Conservation (phyloP, 257 asterid genomes). For the Agastache rugosa region DNA sequence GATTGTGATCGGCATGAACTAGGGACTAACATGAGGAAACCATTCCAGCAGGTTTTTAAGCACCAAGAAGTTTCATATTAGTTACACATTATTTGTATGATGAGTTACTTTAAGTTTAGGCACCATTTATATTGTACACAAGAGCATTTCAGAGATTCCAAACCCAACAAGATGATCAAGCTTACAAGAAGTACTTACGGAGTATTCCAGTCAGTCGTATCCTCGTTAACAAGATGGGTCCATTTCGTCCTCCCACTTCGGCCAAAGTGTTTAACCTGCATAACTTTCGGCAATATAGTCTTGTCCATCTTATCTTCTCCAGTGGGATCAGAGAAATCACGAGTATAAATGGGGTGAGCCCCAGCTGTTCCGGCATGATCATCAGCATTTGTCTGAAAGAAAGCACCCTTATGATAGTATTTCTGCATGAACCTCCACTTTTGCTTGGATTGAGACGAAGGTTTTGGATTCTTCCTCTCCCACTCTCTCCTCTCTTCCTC, state of each 20-base stretch:
- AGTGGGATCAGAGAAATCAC: conserved; percentile 92
- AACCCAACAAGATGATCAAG: conserved; percentile 25
- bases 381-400: conserved; percentile 79
- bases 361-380: conserved; percentile 76
- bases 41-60: background rate
- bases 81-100: background rate
- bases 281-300: conserved; percentile 84
- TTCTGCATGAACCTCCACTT: conserved; percentile 97
- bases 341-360: conserved; percentile 52
- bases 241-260: conserved; percentile 97
- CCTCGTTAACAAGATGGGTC: conserved; percentile 97
- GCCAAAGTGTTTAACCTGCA: conserved; percentile 98
- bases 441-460: conserved; percentile 51
- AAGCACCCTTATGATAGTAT: conserved; percentile 95
- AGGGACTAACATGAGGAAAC: background rate
- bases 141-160: conserved; percentile 14
- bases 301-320: conserved; percentile 96
- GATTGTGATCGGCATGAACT: conserved; percentile 1
- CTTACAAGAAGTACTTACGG: conserved; percentile 65
- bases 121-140: background rate
- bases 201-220: conserved; percentile 94
- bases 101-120: conserved; percentile 3
- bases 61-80: conserved; percentile 5
- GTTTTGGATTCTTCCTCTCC: conserved; percentile 94
- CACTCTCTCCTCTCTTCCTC: conserved; percentile 97